Evolutionary conservation across 1,284 basidiomycete genomes (phyloP).

Genomic region (Marasmius sp.): DNA sequence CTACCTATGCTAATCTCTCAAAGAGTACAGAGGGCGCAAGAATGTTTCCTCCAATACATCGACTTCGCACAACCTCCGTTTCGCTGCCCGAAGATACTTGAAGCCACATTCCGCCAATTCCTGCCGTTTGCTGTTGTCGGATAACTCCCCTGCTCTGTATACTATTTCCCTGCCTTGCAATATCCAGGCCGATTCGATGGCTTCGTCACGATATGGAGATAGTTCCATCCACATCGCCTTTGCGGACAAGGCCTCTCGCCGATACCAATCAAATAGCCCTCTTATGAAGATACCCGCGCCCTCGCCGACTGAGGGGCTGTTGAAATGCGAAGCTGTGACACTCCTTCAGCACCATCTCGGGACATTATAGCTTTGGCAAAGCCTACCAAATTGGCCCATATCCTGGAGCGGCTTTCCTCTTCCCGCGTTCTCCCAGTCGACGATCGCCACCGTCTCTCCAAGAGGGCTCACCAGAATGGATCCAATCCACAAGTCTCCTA

Average conservation of each 20-base stretch:
- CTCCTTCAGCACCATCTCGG: background rate
- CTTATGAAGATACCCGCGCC: background rate
- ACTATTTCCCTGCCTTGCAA: constrained; percentile 6
- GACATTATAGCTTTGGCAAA: background rate
- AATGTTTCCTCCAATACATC: background rate
- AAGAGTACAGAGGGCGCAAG: background rate
- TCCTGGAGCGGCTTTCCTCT: constrained; percentile 1
- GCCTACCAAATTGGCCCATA: constrained; percentile 4
- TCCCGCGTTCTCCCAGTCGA: constrained; percentile 8
- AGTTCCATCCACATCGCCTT: background rate
- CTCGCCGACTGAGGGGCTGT: background rate
- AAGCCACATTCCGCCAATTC: background rate
- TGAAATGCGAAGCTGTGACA: background rate
- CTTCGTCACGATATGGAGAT: background rate
- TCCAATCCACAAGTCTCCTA: constrained; percentile 4
- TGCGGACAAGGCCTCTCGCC: background rate
- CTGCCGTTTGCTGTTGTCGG: background rate
- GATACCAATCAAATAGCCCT: constrained; percentile 1
- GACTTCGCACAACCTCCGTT: background rate
- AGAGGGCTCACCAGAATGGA: constrained; percentile 1
- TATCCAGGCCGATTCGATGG: constrained; percentile 6
- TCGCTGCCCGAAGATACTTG: background rate
- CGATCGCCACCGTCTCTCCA: background rate
- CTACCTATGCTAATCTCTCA: background rate
- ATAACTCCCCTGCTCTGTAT: background rate